Evolutionary conservation across 441 rosid species (phyloP), one percentile per base, ranked within the genome.

Genomic region (Adansonia grandidieri): DNA sequence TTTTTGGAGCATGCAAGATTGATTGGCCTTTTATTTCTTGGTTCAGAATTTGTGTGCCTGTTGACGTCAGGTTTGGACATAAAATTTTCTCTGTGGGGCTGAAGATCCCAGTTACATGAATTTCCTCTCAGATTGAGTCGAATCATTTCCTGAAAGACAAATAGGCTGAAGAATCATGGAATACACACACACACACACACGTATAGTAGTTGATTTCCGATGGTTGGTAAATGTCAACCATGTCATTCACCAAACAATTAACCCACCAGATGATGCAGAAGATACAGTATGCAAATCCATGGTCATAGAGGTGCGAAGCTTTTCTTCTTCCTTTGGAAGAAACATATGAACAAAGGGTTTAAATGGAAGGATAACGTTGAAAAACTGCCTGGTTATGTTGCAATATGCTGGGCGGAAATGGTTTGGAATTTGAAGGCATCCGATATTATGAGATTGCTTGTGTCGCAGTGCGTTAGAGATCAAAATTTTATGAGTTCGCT

Each of bases 391-490:
- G 64, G 32, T 60, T 60, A 60, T 1, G 28, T 6, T 19, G 19
- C 40, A 13, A 13, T 6, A 24, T 28, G 42, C 67, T 0, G 17
- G 5, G 8, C 2, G 67, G 44, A 62, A 28, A 28, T 28, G 67
- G 44, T 13, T 13, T 14, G 67, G 44, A 28, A 28, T 10, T 62
- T 24, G 44, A 62, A 17, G 40, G 40, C 37, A 62, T 28, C n/a
- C 67, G 5, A 62, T 53, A 3, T 15, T 53, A 3, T 15, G 57
- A 53, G 57, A 4, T 50, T 50, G 15, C 54, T 50, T 88, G 80
- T 11, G 85, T 86, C 8, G 70, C 65, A 81, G 71, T 84, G 84
- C 81, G 87, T 90, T 80, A 60, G 32, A 10, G 44, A 66, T 88
- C 86, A 90, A 80, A 94, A 94, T 69, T 24, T 24, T 24, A 24